Evolutionary conservation across 2,329 filamentous ascomycete genomes (phyloP).

Genomic region (Alternaria burnsii): DNA sequence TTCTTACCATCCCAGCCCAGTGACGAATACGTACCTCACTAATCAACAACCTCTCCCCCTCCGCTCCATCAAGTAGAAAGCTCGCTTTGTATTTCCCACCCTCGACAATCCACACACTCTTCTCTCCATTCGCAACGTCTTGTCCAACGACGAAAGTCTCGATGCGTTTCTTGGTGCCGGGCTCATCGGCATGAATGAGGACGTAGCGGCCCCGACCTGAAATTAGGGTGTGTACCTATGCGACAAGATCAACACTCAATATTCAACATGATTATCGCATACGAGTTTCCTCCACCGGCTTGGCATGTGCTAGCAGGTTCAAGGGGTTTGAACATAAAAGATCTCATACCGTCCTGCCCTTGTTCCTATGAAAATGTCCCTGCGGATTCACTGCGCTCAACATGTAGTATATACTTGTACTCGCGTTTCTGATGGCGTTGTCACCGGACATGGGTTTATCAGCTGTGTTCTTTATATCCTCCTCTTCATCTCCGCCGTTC

Average conservation of each 20-base stretch:
- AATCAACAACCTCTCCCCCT: slow-evolving; percentile 66
- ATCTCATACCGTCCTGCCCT: slow-evolving; percentile 59
- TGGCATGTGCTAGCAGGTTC: background rate
- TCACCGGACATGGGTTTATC: slow-evolving; percentile 51
- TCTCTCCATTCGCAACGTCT: slow-evolving; percentile 66
- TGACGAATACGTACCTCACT: slow-evolving; percentile 59
- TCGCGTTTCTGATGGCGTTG: slow-evolving; percentile 60
- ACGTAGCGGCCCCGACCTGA: slow-evolving; percentile 70
- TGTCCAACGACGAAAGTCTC: slow-evolving; percentile 71
- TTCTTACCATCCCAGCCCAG: background rate
- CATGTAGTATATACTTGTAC: slow-evolving; percentile 71
- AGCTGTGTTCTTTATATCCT: slow-evolving; percentile 28
- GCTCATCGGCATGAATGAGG: slow-evolving; percentile 66
- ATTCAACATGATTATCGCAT: background rate
- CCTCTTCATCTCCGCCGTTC: slow-evolving; percentile 6
- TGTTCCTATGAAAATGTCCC: slow-evolving; percentile 71
- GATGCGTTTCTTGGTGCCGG: slow-evolving; percentile 60
- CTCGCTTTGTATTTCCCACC: slow-evolving; percentile 73
- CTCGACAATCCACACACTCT: slow-evolving; percentile 73
- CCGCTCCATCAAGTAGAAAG: slow-evolving; percentile 61
- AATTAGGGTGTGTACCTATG: slow-evolving; percentile 68
- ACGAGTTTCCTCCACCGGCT: background rate
- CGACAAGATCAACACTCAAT: background rate
- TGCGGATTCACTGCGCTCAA: slow-evolving; percentile 64
- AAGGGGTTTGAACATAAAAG: no score